These are phyloP conservation scores for Salix caprea DNA, from an alignment of 345 rosid species.

Conservation along the genomic window DNA sequence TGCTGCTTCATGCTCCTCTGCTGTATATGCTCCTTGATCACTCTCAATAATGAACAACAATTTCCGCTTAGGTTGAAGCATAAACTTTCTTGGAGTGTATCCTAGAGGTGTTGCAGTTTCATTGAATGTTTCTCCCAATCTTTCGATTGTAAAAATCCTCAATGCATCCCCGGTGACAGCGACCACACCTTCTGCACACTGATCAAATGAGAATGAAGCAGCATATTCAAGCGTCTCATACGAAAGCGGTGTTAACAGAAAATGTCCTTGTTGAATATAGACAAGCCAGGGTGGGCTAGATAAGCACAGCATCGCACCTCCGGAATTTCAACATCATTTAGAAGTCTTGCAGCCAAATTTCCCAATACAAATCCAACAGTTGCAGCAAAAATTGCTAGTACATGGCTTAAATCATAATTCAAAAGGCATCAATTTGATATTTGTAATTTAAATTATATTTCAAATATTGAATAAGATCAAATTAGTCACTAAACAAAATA, in stretches of 20 bases:
- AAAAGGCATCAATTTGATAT: no score
- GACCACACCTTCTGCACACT: slow-evolving; percentile 97
- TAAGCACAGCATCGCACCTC: slow-evolving; percentile 35
- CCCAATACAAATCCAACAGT: no score
- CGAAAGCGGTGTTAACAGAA: slow-evolving; percentile 85
- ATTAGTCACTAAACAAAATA: no score
- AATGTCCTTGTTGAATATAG: slow-evolving; percentile 93
- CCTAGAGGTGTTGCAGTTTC: slow-evolving; percentile 87
- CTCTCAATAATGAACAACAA: slow-evolving; percentile 81
- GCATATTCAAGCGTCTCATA: slow-evolving; percentile 27
- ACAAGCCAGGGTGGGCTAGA: slow-evolving; percentile 24
- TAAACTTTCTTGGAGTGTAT: slow-evolving; percentile 94
- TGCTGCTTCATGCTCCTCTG: slow-evolving; percentile 96
- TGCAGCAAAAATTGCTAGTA: no score
- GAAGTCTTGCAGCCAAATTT: no score
- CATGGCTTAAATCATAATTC: no score
- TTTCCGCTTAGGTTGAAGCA: slow-evolving; percentile 74
- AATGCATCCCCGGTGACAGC: slow-evolving; percentile 93
- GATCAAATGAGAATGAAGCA: slow-evolving; percentile 96
- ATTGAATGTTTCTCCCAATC: slow-evolving; percentile 94
- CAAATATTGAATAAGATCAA: no score
- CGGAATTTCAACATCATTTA: no score
- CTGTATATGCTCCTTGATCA: slow-evolving; percentile 92
- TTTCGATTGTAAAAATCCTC: slow-evolving; percentile 89
- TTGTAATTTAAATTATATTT: no score